A percentile compares a stretch with the other conserved stretches of the same genome.
Conservation (phyloP, 306 rosid genomes). For the Inga oerstediana region DNA sequence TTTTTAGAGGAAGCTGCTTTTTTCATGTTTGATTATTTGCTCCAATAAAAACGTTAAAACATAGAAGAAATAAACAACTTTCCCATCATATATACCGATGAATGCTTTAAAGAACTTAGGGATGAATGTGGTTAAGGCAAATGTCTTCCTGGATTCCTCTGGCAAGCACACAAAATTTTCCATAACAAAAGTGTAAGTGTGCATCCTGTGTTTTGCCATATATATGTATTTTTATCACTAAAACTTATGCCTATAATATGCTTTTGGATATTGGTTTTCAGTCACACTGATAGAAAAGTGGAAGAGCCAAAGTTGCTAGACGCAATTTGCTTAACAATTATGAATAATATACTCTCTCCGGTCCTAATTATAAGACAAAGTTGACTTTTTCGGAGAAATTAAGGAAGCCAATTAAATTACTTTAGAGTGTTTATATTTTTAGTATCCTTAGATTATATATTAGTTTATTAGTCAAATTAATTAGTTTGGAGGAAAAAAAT, state of each 20-base stretch:
- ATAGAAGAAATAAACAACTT: neutral
- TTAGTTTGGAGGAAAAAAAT: too few species aligned
- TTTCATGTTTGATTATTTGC: neutral
- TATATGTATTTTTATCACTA: neutral
- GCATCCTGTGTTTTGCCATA: constrained; percentile 21
- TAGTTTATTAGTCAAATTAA: too few species aligned
- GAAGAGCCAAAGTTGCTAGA: constrained; percentile 92
- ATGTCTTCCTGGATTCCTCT: constrained; percentile 90
- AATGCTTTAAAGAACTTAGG: constrained; percentile 82
- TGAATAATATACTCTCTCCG: constrained; percentile 47
- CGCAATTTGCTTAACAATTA: constrained; percentile 88
- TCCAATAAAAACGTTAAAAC: neutral
- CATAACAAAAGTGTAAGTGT: constrained; percentile 79
- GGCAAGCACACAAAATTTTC: constrained; percentile 92
- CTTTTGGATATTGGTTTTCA: constrained; percentile 58
- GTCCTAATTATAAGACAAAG: too few species aligned
- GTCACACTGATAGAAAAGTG: constrained; percentile 86
- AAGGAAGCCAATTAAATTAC: too few species aligned
- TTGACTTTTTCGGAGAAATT: too few species aligned
- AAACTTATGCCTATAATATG: constrained; percentile 19
- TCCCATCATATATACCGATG: constrained; percentile 63
- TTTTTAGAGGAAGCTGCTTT: constrained; percentile 9
- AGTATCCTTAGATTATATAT: too few species aligned
- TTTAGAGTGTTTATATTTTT: too few species aligned
- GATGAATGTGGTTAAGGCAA: constrained; percentile 90